Evolutionary conservation across 352 stramenopile species (phyloP).

Genomic region (Phytophthora pseudosyringae): DNA sequence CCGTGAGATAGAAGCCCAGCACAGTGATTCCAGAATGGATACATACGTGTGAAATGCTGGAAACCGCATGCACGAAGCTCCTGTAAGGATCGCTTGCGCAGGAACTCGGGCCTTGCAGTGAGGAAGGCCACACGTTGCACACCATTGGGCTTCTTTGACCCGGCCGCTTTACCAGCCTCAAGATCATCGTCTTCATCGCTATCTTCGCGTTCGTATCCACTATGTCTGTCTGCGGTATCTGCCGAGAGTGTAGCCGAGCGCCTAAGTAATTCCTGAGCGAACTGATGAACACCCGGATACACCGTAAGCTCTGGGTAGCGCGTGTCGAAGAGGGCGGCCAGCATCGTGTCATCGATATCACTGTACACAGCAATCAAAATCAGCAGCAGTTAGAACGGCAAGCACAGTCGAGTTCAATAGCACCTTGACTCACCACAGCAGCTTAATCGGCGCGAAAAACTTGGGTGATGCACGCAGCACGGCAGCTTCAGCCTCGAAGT

Average conservation of each 20-base stretch:
- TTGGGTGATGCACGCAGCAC: constrained; percentile 29
- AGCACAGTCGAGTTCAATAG: not conserved
- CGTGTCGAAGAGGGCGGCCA: constrained; percentile 79
- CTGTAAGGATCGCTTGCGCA: constrained; percentile 64
- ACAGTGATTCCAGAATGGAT: not conserved
- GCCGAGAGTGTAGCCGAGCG: constrained; percentile 34
- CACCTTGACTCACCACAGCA: constrained; percentile 57
- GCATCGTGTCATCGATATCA: constrained; percentile 86
- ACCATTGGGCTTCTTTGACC: constrained; percentile 27
- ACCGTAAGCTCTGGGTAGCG: constrained; percentile 84
- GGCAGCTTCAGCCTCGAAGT: constrained; percentile 65
- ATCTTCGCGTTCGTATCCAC: constrained; percentile 35
- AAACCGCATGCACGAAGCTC: constrained; percentile 76
- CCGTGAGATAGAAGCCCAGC: not conserved
- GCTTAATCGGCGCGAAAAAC: constrained; percentile 65
- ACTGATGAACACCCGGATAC: constrained; percentile 85
- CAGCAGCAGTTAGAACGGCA: not conserved
- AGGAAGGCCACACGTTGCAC: constrained; percentile 75
- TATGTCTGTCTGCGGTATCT: constrained; percentile 26
- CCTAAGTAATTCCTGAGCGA: constrained; percentile 74
- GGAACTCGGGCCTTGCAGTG: constrained; percentile 74
- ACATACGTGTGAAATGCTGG: constrained; percentile 78
- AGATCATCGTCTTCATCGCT: constrained; percentile 38
- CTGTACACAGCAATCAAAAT: constrained; percentile 28
- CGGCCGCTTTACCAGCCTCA: constrained; percentile 12